These are phyloP conservation scores for Didymosphaeria variabile DNA, from an alignment of 2,329 filamentous ascomycete genomes.

Conservation along the genomic window DNA sequence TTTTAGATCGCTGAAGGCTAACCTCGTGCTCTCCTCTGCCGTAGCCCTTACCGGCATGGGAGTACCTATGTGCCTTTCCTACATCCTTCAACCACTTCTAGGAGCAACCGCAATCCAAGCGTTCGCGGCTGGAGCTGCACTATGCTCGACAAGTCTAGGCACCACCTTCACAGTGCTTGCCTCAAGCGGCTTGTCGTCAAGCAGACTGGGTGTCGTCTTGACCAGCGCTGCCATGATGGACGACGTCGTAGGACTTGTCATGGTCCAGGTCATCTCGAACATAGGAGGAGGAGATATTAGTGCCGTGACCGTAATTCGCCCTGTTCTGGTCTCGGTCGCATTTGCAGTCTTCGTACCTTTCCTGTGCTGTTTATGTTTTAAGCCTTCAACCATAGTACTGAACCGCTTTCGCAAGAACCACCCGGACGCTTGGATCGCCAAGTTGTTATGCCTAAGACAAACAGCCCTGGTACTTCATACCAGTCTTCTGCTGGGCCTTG, in stretches of 20 bases:
- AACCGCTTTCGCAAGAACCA: conserved; percentile 42
- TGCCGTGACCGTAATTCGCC: conserved; percentile 57
- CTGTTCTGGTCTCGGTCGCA: conserved; percentile 62
- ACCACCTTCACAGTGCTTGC: conserved; percentile 73
- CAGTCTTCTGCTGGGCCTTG: conserved; percentile 58
- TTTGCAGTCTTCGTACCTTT: conserved; percentile 62
- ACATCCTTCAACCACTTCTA: conserved; percentile 62
- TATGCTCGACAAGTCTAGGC: conserved; percentile 78
- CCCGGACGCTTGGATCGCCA: conserved; percentile 29
- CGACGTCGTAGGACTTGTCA: conserved; percentile 78
- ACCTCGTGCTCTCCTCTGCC: conserved; percentile 65
- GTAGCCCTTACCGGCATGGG: conserved; percentile 74
- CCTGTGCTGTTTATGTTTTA: conserved; percentile 56
- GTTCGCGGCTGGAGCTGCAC: conserved; percentile 76
- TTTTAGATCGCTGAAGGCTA: conserved; percentile 64
- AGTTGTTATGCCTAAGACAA: conserved; percentile 39
- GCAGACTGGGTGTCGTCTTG: conserved; percentile 69
- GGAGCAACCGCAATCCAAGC: conserved; percentile 66
- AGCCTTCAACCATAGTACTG: conserved; percentile 52
- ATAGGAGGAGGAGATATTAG: conserved; percentile 59
- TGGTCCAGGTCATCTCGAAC: conserved; percentile 78
- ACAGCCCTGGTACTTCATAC: conserved; percentile 60
- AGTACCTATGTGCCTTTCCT: conserved; percentile 72
- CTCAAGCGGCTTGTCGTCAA: conserved; percentile 66
- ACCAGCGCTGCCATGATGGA: conserved; percentile 82